These are phyloP conservation scores for Fraxinus paxiana DNA, from an alignment of 305 asterid species.

Conservation along the genomic window DNA sequence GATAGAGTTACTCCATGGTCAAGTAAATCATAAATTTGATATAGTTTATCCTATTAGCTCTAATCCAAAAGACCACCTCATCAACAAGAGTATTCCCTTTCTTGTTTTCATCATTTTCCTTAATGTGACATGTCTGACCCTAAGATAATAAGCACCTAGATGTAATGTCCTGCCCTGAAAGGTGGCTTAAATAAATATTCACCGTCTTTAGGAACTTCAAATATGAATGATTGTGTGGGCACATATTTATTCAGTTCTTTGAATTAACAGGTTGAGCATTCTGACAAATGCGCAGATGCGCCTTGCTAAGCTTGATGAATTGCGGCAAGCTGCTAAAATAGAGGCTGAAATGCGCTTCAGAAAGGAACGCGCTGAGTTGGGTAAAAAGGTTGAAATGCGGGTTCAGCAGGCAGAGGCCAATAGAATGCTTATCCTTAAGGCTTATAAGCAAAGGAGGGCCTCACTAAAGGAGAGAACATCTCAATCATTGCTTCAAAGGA, in stretches of 20 bases:
- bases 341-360: slow-evolving; percentile 70
- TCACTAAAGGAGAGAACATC: slow-evolving; percentile 75
- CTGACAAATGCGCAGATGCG: slow-evolving; percentile 74
- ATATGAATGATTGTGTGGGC: not conserved
- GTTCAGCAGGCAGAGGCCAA: slow-evolving; percentile 87
- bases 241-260: slow-evolving; percentile 14
- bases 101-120: not conserved
- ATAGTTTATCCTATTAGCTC: not conserved
- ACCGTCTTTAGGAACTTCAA: not conserved
- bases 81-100: not conserved
- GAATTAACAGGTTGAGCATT: slow-evolving; percentile 63
- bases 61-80: not conserved
- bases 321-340: slow-evolving; percentile 80
- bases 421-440: slow-evolving; percentile 71
- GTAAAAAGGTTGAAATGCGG: slow-evolving; percentile 72
- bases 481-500: slow-evolving; percentile 62
- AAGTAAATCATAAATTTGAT: not conserved
- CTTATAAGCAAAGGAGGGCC: slow-evolving; percentile 73
- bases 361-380: slow-evolving; percentile 76
- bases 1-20: not conserved
- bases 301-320: slow-evolving; percentile 78
- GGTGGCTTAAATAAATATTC: not conserved
- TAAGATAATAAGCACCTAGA: not conserved
- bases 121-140: not conserved
- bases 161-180: not conserved